Evolutionary conservation across 2,329 filamentous ascomycete species (phyloP), one percentile per base, ranked within the genome.

Genomic region (Trichoderma sp.): DNA sequence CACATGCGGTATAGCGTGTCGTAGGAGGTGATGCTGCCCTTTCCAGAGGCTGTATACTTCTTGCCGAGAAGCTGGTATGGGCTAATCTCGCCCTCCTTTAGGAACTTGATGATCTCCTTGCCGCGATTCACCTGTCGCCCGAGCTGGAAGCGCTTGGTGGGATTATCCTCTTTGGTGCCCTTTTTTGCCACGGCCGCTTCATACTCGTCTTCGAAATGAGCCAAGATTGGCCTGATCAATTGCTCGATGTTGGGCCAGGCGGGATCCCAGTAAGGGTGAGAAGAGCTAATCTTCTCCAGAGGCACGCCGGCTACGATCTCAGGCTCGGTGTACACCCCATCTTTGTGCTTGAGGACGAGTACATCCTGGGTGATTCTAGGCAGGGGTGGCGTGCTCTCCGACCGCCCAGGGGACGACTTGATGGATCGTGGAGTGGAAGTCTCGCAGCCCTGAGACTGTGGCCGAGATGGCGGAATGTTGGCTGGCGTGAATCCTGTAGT

Each of bases 71-170:
- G 78, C 71, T 87, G 85, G 65, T 83, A 86, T 0, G 85, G 85
- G 67, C 83, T 82, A 66, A 86, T 81, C 2, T 80, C 76, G n/a
- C 80, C 82, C 0, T 79, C 74, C 7, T 78, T 73, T 5, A 87
- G 74, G 63, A 85, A 87, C 51, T 82, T 78, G 41, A 86, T 75
- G n/a, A 85, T 81, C 24, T 77, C 74, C 12, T 79, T 75, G 21
- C 85, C 85, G 5, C 84, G 80, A 67, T 86, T 86, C 56, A 86
- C 80, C 68, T 86, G 84, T 1, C 84, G 79, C 6, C 82, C 81
- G 7, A 82, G 81, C 67, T 85, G 78, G 66, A 85, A 86, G 57
- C 83, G 81, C 43, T 79, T 79, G 3, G 78, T 79, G 5, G 70
- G 71, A 41, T 63, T 63, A 58, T 76, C 74, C 26, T 78, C 76